phyloP scores from a whole-genome alignment of 371 early-diverging fungal species.

The Choanephora cucurbitarum region DNA sequence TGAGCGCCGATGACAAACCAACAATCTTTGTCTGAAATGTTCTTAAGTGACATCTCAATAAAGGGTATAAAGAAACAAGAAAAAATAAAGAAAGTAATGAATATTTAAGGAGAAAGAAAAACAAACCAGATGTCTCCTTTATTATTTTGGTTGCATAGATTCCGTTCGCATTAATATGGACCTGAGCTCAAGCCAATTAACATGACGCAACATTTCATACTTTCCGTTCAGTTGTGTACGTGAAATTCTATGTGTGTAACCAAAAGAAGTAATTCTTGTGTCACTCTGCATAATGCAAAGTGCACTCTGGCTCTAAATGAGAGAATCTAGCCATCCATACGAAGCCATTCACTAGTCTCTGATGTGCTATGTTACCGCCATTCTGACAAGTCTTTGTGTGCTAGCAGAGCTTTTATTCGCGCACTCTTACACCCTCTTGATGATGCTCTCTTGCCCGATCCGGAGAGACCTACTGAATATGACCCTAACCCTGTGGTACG shows the following conservation, averaged over 20 bases:
- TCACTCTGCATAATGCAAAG: no score
- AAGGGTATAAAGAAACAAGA: slow-evolving; percentile 4
- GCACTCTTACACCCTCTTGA: no score
- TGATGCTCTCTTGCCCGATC: no score
- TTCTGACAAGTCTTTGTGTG: no score
- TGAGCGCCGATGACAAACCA: slow-evolving; percentile 53
- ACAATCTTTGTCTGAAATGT: slow-evolving; percentile 18
- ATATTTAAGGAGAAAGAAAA: not conserved
- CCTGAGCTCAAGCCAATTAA: not conserved
- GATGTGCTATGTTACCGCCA: no score
- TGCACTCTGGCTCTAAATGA: no score
- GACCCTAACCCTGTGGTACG: no score
- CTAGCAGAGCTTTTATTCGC: no score
- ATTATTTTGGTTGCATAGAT: not conserved
- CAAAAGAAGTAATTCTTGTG: not conserved
- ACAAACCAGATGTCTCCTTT: not conserved
- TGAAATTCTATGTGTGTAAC: not conserved
- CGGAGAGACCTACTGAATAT: no score
- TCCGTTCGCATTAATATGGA: not conserved
- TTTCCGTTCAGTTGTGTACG: no score
- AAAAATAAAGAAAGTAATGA: not conserved
- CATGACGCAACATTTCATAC: not conserved
- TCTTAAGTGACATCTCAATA: slow-evolving; percentile 5
- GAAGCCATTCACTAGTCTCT: no score
- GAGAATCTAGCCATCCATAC: no score